These are phyloP conservation scores for Tetrapyrgos nigripes DNA, from an alignment of 1,284 basidiomycete species.

Conservation along the genomic window DNA sequence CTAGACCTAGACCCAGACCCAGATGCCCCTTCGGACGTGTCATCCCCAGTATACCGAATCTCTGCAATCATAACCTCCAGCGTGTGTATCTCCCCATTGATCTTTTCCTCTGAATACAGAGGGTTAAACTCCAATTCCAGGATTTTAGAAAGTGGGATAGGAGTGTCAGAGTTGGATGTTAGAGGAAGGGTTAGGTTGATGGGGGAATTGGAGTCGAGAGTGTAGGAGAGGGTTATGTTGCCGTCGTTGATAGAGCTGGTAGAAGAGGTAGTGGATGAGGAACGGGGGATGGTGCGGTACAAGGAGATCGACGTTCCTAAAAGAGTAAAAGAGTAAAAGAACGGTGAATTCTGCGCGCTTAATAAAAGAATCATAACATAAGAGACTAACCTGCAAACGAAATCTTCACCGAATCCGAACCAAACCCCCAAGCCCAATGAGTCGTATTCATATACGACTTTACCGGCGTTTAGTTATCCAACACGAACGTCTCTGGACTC, in stretches of 20 bases:
- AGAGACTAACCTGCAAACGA: constrained; percentile 39
- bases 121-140: too few species aligned
- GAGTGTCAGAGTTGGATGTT: constrained; percentile 30
- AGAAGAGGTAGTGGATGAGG: too few species aligned
- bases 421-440: constrained; percentile 42
- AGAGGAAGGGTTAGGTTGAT: constrained; percentile 29
- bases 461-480: constrained; percentile 32
- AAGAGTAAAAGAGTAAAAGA: constrained; percentile 8
- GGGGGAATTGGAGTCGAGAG: constrained; percentile 35
- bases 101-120: too few species aligned
- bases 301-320: constrained; percentile 43
- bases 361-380: constrained; percentile 5
- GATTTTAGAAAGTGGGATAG: constrained; percentile 38
- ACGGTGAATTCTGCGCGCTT: too few species aligned
- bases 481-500: constrained; percentile 21
- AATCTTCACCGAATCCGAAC: constrained; percentile 39
- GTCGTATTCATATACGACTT: constrained; percentile 38
- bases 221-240: constrained; percentile 41
- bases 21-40: too few species aligned
- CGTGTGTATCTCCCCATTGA: too few species aligned
- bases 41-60: too few species aligned
- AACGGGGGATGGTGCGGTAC: constrained; percentile 35
- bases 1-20: too few species aligned
- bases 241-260: too few species aligned
- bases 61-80: too few species aligned